These are phyloP conservation scores for Paraconiothyrium brasiliense DNA, from an alignment of 2,329 filamentous ascomycete species.

Conservation along the genomic window DNA sequence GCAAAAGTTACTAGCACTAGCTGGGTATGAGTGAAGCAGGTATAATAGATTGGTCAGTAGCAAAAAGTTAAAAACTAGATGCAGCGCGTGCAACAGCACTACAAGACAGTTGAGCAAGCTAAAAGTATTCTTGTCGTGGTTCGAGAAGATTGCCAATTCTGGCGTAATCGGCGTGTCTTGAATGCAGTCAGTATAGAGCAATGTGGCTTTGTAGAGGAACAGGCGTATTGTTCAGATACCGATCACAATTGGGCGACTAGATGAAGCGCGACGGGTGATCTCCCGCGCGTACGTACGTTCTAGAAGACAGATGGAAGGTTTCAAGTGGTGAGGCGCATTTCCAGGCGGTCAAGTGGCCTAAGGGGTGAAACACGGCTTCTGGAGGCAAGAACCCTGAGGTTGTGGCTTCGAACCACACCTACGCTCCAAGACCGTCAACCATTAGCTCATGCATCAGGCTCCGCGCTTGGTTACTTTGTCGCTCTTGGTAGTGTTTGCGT, in stretches of 20 bases:
- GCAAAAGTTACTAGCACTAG: not conserved
- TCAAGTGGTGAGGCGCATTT: conserved; percentile 13
- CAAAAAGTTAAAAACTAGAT: too few species aligned
- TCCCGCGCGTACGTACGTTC: not conserved
- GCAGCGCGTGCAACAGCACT: too few species aligned
- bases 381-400: not conserved
- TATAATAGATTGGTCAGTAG: too few species aligned
- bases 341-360: not conserved
- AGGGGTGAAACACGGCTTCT: conserved; percentile 1
- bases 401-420: not conserved
- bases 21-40: too few species aligned
- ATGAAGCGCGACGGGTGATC: conserved; percentile 4
- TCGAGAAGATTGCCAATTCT: too few species aligned
- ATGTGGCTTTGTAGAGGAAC: not conserved
- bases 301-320: conserved; percentile 1
- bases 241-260: not conserved
- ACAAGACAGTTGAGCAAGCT: too few species aligned
- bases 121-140: too few species aligned
- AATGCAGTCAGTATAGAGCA: too few species aligned
- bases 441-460: conserved; percentile 7
- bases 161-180: too few species aligned
- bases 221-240: not conserved
- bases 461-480: not conserved
- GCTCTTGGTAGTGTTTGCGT: not conserved
- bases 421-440: not conserved